Evolutionary conservation across 1,284 basidiomycete species (phyloP).

Genomic region (Sporisorium iseilematis-ciliati): DNA sequence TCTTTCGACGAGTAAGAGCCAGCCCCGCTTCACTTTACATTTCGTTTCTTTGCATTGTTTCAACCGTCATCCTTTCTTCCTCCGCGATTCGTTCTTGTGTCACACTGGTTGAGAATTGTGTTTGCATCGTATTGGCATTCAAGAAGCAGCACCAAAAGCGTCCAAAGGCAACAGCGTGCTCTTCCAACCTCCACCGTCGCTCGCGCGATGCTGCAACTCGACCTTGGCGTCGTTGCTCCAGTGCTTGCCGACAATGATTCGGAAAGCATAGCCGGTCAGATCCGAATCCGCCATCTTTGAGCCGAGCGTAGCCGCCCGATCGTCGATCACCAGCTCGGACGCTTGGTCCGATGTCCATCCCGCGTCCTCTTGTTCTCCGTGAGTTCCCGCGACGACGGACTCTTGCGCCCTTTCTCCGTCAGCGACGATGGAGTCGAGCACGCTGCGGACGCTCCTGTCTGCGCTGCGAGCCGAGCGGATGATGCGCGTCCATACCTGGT

Average conservation of each 20-base stretch:
- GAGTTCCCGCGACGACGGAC: background rate
- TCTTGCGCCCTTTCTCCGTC: background rate
- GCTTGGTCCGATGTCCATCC: conserved; percentile 16
- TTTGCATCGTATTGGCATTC: background rate
- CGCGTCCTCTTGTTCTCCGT: background rate
- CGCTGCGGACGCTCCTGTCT: conserved; percentile 6
- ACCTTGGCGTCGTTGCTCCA: conserved; percentile 23
- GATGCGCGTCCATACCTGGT: conserved; percentile 5
- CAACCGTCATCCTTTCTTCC: background rate
- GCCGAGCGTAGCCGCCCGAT: conserved; percentile 60
- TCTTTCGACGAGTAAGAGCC: conserved; percentile 73
- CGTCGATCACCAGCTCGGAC: conserved; percentile 64
- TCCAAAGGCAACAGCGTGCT: conserved; percentile 2
- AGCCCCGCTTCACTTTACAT: background rate
- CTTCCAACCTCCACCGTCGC: background rate
- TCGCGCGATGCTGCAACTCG: conserved; percentile 18
- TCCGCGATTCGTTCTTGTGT: background rate
- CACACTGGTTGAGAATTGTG: background rate
- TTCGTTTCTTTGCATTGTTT: background rate
- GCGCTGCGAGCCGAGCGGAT: background rate
- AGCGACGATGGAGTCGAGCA: background rate
- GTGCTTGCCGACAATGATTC: conserved; percentile 64
- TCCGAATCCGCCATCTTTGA: conserved; percentile 68
- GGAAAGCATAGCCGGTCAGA: conserved; percentile 62
- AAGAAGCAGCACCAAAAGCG: conserved; percentile 1